Evolutionary conservation across 1,284 basidiomycete species (phyloP).

Genomic region (Cystobasidium pallidum): DNA sequence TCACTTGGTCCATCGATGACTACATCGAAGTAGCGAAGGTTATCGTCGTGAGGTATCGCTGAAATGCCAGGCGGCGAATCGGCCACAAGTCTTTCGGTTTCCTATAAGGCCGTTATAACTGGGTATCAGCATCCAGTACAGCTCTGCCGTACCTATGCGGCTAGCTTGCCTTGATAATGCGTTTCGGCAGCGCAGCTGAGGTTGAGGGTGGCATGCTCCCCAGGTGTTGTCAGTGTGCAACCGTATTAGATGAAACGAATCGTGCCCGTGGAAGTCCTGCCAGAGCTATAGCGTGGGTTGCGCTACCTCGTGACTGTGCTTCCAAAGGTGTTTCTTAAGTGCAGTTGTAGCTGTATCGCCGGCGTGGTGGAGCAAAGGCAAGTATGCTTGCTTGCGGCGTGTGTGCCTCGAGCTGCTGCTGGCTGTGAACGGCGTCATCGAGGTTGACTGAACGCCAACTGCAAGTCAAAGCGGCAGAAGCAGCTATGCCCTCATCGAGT

Average conservation of each 20-base stretch:
- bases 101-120: slow-evolving; percentile 61
- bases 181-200: slow-evolving; percentile 35
- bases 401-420: slow-evolving; percentile 2
- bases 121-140: background rate
- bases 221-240: background rate
- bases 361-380: slow-evolving; percentile 18
- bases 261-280: background rate
- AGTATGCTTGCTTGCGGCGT: background rate
- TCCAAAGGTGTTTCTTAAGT: background rate
- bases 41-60: slow-evolving; percentile 93
- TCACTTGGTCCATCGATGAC: slow-evolving; percentile 91
- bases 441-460: slow-evolving; percentile 14
- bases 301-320: background rate
- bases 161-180: slow-evolving; percentile 44
- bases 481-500: slow-evolving; percentile 67
- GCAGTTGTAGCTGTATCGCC: background rate
- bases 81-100: slow-evolving; percentile 92
- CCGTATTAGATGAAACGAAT: background rate
- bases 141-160: background rate
- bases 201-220: slow-evolving; percentile 20
- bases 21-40: slow-evolving; percentile 97
- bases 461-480: background rate
- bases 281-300: background rate
- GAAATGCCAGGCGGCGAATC: slow-evolving; percentile 96
- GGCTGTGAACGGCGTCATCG: slow-evolving; percentile 12